Evolutionary conservation across 1,284 basidiomycete genomes (phyloP).

Genomic region (Trichosporon inkin): DNA sequence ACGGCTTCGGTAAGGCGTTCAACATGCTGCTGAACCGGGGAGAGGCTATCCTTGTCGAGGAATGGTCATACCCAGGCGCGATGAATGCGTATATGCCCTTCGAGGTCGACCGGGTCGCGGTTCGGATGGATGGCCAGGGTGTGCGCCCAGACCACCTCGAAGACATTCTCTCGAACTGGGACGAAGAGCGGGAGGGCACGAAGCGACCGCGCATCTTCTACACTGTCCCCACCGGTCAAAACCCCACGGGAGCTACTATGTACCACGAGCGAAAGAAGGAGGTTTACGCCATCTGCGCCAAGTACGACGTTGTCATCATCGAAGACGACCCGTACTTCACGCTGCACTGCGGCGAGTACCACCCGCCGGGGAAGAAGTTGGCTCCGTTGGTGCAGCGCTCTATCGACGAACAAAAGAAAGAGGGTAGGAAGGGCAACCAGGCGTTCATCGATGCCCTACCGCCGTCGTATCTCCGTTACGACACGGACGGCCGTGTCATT

Average conservation of each 20-base stretch:
- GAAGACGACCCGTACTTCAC: constrained; percentile 83
- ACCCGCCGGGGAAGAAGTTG: constrained; percentile 10
- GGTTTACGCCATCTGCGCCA: constrained; percentile 72
- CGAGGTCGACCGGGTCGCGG: constrained; percentile 36
- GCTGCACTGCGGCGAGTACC: constrained; percentile 45
- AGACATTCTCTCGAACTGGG: constrained; percentile 63
- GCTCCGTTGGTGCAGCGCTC: constrained; percentile 46
- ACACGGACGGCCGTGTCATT: constrained; percentile 48
- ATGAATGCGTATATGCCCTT: constrained; percentile 45
- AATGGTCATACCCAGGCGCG: constrained; percentile 53
- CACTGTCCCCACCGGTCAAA: constrained; percentile 57
- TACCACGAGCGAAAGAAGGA: constrained; percentile 64
- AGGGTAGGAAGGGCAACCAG: constrained; percentile 41
- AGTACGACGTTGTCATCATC: constrained; percentile 69
- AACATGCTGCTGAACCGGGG: constrained; percentile 67
- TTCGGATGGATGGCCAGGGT: constrained; percentile 69
- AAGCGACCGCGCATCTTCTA: constrained; percentile 63
- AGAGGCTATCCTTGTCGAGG: constrained; percentile 65
- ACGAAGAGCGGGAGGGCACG: constrained; percentile 54
- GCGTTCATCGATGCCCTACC: constrained; percentile 53
- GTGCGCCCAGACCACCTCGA: constrained; percentile 63
- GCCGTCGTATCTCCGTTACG: constrained; percentile 64
- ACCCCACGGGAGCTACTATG: constrained; percentile 70
- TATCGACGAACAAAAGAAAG: constrained; percentile 39
- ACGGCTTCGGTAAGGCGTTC: constrained; percentile 56